Percentiles rank a stretch among this genome's conserved stretches.
Conservation (phyloP, 2,329 filamentous ascomycete species). For the Grosmannia serpens region DNA sequence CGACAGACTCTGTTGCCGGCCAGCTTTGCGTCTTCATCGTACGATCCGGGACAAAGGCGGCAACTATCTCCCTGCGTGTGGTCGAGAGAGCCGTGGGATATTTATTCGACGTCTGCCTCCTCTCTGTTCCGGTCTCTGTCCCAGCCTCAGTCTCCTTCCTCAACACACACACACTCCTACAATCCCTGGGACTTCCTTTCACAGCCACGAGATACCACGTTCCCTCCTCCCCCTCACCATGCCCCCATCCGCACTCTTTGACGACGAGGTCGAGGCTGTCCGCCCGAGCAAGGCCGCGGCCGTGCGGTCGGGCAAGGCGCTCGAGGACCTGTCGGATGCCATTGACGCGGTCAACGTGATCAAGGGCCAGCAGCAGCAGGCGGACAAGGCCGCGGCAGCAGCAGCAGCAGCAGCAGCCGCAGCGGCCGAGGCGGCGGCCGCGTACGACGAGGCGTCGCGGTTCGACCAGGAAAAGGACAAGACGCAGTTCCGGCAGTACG, state of each 20-base stretch:
- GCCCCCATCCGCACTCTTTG: conserved; percentile 18
- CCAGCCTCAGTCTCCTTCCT: no score
- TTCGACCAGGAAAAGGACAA: conserved; percentile 24
- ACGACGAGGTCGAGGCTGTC: conserved; percentile 9
- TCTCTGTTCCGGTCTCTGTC: background rate
- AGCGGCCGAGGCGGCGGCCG: conserved; percentile 1
- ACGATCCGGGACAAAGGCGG: background rate
- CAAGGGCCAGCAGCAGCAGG: conserved; percentile 13
- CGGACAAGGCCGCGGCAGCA: no score
- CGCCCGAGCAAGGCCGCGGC: conserved; percentile 4
- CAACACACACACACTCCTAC: background rate
- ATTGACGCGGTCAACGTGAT: conserved; percentile 23
- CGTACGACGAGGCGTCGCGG: conserved; percentile 12
- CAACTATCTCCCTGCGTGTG: background rate
- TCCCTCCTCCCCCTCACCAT: conserved; percentile 11
- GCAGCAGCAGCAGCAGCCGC: no score
- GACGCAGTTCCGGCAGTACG: conserved; percentile 52
- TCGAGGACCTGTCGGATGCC: conserved; percentile 24
- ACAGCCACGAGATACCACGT: background rate
- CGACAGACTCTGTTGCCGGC: background rate
- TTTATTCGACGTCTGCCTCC: background rate
- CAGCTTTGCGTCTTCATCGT: background rate
- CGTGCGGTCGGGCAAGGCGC: conserved; percentile 14
- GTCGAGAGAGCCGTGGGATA: background rate
- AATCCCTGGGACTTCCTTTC: background rate